Evolutionary conservation across 192 early-diverging fungal species (phyloP), one percentile per base, ranked within the genome.

Genomic region (Lunasporangiospora selenospora): DNA sequence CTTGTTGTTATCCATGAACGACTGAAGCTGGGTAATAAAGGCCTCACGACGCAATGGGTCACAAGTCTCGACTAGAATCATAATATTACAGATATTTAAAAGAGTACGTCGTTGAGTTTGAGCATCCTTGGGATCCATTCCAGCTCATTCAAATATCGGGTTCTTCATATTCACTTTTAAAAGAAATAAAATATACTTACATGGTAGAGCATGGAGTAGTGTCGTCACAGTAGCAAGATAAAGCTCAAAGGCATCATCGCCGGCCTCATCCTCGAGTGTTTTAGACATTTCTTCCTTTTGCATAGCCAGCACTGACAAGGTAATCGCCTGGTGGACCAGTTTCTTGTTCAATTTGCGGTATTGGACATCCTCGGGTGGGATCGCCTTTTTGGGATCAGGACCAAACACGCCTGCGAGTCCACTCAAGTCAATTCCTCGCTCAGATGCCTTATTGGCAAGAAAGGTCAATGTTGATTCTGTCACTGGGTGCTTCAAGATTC

Each of bases 331-430:
- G 16, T 79, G 70, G 7, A 75, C 53, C 42, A 64, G 19, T 6
- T 67, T 61, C 57, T 75, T 67, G 52, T 69, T 79, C 30, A 79
- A 32, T 29, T 75, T 67, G 16, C 67, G 51, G 37, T 71, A 71
- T 6, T 59, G 67, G n/a, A 62, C 33, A 49, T 71, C 67, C 41
- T 62, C 59, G 10, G 67, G 59, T 18, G 30, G n/a, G 24, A 71
- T 71, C 39, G 52, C n/a, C 36, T 49, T 71, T 33, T 43, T 55
- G 29, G 45, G 54, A 29, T 73, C 46, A 5, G 51, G 13, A 3
- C 48, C 50, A n/a, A n/a, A n/a, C n/a, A n/a, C n/a, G 15, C 62
- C 62, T 2, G 62, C 55, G 44, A 65, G 37, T 2, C 40, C 62
- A 24, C 27, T 18, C 21, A 67, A 40, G 19, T 34, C 26, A 43